Conservation (phyloP, 768 basidiomycete species). For the Termitomyces sp. region DNA sequence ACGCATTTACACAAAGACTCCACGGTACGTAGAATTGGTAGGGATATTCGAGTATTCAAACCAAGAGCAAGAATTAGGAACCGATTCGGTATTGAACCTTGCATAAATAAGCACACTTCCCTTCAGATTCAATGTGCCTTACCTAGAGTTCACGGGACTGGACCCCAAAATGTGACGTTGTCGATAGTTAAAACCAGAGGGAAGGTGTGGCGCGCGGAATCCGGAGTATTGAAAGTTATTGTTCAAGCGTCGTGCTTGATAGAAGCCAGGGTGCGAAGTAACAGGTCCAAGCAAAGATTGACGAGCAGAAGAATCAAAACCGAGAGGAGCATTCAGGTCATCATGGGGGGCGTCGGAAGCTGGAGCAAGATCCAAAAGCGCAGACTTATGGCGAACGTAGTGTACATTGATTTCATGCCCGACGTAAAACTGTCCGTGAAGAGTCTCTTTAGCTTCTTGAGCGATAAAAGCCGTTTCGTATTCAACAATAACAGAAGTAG, state of each 20-base stretch:
- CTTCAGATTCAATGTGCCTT: not conserved
- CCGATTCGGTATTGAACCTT: conserved; percentile 5
- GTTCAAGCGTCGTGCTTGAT: conserved; percentile 9
- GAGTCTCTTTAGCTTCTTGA: conserved; percentile 55
- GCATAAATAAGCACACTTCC: not conserved
- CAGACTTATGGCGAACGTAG: conserved; percentile 23
- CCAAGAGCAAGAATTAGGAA: conserved; percentile 7
- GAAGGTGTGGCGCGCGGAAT: conserved; percentile 13
- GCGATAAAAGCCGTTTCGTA: conserved; percentile 50
- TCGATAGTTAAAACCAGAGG: conserved; percentile 6
- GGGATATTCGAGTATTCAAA: not conserved
- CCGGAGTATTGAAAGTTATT: conserved; percentile 4
- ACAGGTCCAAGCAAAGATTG: conserved; percentile 12
- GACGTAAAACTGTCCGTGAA: conserved; percentile 60
- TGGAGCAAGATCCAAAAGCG: conserved; percentile 15
- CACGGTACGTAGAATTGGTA: not conserved
- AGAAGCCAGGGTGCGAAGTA: conserved; percentile 5
- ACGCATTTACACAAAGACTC: conserved; percentile 1
- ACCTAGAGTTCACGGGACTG: conserved; percentile 10
- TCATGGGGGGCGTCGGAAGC: conserved; percentile 8
- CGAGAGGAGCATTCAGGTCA: conserved; percentile 10
- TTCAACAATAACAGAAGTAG: conserved; percentile 57
- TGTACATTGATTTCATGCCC: conserved; percentile 31
- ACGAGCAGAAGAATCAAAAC: conserved; percentile 11
- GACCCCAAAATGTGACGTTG: conserved; percentile 5